Evolutionary conservation across 371 early-diverging fungal species (phyloP), one percentile per base, ranked within the genome.

Genomic region (Apophysomyces trapeziformis): DNA sequence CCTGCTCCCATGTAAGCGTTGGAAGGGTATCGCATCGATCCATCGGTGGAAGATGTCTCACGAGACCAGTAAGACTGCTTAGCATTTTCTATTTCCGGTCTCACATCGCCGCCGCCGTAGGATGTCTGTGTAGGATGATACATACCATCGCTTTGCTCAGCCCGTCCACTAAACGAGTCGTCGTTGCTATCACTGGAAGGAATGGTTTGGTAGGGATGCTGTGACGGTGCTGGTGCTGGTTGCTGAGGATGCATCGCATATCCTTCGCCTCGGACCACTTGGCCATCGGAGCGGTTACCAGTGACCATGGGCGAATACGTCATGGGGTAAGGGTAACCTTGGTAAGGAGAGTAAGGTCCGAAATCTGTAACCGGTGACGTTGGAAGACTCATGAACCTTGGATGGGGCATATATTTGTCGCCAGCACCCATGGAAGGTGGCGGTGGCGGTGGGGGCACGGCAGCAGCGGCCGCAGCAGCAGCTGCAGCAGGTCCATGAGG

Each of bases 341-440:
- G 64, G 58, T 69, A 68, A 47, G 78, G 44, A n/a, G 74, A 64
- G 54, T 70, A 68, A 37, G 73, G 69, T 12, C 78, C 63, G 39
- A 74, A 65, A 60, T 76, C 72, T 64, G 65, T 74, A 14, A 72
- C 60, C 1, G 75, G 75, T 11, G 75, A 70, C 35, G 68, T 74
- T 39, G 73, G 68, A 38, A 72, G 58, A 38, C 74, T 74, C 41
- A 63, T 57, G 44, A 54, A 69, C 54, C 70, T 38, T 32, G 64
- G 47, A 69, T 62, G 43, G 56, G 67, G 60, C 54, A 50, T 50
- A 35, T 50, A 50, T 26, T 50, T 50, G 9, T 50, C 54, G 21
- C 54, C 54, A 18, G 62, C 41, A 26, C 43, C 41, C 57, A 62
- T 21, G 62, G 67, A 11, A 54, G 12, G 37, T 59, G 57, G 59